phyloP scores from a whole-genome alignment of 2,329 filamentous ascomycete species.

The Penicillium sp. region DNA sequence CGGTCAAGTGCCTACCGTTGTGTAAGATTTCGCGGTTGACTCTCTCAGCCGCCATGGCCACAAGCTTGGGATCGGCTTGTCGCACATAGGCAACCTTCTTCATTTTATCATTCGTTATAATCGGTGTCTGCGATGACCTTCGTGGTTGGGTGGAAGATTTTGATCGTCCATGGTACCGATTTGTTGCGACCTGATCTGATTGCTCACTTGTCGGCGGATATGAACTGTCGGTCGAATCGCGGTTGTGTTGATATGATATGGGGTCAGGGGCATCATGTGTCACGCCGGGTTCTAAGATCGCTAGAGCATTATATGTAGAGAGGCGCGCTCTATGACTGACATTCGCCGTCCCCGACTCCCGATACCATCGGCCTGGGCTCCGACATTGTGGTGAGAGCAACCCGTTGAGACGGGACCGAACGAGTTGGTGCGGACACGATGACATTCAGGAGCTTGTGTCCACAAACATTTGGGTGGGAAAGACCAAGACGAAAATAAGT shows the following conservation, averaged over 20 bases:
- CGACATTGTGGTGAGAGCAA: slow-evolving; percentile 23
- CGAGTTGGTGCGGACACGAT: slow-evolving; percentile 30
- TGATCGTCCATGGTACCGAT: not conserved
- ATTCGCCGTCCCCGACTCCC: slow-evolving; percentile 14
- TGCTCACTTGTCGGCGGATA: not conserved
- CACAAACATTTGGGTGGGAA: slow-evolving; percentile 20
- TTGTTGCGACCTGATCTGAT: not conserved
- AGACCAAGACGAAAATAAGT: not conserved
- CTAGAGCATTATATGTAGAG: slow-evolving; percentile 9
- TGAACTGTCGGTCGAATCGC: not conserved
- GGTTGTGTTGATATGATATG: not conserved
- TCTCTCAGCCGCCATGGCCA: slow-evolving; percentile 13
- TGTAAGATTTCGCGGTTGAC: slow-evolving; percentile 18
- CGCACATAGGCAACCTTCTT: slow-evolving; percentile 4
- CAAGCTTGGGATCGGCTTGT: slow-evolving; percentile 12
- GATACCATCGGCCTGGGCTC: slow-evolving; percentile 23
- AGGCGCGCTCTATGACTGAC: slow-evolving; percentile 4
- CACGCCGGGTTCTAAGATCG: not conserved
- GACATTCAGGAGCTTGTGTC: slow-evolving; percentile 36
- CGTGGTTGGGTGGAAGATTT: not conserved
- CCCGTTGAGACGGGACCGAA: slow-evolving; percentile 31
- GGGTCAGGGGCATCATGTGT: not conserved
- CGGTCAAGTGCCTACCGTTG: slow-evolving; percentile 20
- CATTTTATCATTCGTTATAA: slow-evolving; percentile 2
- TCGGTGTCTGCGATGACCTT: not conserved